Conservation (phyloP, 495 filamentous ascomycete genomes). For the Neurospora intermedia region DNA sequence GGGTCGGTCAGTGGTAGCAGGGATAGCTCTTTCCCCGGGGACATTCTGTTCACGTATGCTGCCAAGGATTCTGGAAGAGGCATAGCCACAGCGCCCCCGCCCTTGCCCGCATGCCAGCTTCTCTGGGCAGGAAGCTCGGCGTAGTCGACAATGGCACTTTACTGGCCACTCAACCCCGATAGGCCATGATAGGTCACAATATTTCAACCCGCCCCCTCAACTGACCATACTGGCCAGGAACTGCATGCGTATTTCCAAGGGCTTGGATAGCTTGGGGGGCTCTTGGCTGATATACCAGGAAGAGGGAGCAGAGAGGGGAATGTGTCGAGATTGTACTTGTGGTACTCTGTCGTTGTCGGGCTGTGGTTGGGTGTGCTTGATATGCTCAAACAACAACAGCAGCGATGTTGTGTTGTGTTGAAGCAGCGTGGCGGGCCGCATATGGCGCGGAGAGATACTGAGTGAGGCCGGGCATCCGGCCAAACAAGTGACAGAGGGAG, state of each 20-base stretch:
- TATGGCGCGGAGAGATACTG: not conserved
- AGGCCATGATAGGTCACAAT: not conserved
- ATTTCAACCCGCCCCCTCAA: not conserved
- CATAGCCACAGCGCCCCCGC: not conserved
- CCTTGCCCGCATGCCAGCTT: not conserved
- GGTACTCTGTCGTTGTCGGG: not conserved
- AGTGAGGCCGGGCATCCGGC: not conserved
- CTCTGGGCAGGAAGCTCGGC: not conserved
- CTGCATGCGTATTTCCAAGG: not conserved
- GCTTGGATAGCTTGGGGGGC: not conserved
- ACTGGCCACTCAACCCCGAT: not conserved
- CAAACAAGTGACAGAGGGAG: not conserved
- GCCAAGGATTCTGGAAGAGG: not conserved
- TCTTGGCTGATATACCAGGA: not conserved
- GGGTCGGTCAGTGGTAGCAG: not conserved
- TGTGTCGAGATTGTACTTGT: not conserved
- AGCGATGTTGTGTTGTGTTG: not conserved
- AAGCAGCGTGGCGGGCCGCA: not conserved
- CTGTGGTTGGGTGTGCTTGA: not conserved
- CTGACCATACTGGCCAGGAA: not conserved
- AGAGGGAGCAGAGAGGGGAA: not conserved
- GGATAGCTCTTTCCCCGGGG: not conserved
- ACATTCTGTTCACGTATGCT: not conserved
- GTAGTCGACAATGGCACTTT: not conserved
- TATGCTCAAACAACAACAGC: not conserved